Conservation (phyloP, 441 rosid species). For the Corymbia calophylla region DNA sequence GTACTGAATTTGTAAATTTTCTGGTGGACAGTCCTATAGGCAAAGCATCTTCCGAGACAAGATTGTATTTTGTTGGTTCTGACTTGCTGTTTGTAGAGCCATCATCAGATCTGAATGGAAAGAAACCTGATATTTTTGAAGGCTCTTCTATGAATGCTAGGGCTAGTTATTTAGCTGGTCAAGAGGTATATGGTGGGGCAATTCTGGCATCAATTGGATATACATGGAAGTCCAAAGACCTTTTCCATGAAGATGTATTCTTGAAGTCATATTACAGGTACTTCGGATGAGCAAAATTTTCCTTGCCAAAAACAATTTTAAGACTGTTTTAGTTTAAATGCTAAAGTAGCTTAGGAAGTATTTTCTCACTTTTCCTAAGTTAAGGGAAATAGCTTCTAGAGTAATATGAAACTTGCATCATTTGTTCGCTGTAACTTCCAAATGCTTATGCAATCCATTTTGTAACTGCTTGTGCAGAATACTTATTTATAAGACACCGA, state of each 20-base stretch:
- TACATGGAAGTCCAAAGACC: slow-evolving; percentile 63
- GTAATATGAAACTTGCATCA: background rate
- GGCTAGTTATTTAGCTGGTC: slow-evolving; percentile 77
- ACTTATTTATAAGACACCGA: slow-evolving; percentile 46
- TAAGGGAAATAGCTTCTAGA: background rate
- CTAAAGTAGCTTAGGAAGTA: background rate
- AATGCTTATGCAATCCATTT: background rate
- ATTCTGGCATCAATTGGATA: slow-evolving; percentile 88
- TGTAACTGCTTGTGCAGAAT: background rate
- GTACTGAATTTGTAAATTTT: slow-evolving; percentile 1
- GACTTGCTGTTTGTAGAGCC: slow-evolving; percentile 24
- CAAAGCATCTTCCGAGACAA: slow-evolving; percentile 80
- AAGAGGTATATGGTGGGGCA: slow-evolving; percentile 72
- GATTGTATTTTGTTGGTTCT: slow-evolving; percentile 62
- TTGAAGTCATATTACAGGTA: slow-evolving; percentile 82
- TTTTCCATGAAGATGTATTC: slow-evolving; percentile 59
- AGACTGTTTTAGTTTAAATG: background rate
- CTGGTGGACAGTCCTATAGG: slow-evolving; percentile 64
- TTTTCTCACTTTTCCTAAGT: background rate
- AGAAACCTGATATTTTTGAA: slow-evolving; percentile 20
- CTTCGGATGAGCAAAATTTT: background rate
- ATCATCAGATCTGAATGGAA: slow-evolving; percentile 27
- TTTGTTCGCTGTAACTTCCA: background rate
- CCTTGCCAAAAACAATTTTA: background rate
- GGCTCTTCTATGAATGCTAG: slow-evolving; percentile 50